Percentiles rank a stretch among this genome's conserved stretches.
Evolutionary conservation across 257 asterid species (phyloP).

Genomic region (Capsicum baccatum): DNA sequence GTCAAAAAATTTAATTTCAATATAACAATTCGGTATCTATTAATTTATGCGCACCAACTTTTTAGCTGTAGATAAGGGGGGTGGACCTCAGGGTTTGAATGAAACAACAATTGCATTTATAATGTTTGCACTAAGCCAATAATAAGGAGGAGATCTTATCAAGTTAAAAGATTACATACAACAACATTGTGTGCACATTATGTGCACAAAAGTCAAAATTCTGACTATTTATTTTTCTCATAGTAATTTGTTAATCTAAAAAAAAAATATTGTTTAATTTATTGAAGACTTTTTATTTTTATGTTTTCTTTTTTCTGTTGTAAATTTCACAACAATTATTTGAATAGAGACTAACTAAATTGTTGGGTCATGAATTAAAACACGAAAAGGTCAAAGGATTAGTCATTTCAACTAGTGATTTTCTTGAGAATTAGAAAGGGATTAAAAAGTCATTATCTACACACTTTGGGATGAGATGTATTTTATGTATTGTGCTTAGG

Average conservation of each 20-base stretch:
- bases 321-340: not conserved
- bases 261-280: not conserved
- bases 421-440: too few relatives aligned
- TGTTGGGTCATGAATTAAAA: too few relatives aligned
- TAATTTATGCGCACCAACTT: too few relatives aligned
- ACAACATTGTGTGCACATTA: not conserved
- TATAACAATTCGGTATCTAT: too few relatives aligned
- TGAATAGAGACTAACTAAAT: too few relatives aligned
- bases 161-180: not conserved
- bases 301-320: not conserved
- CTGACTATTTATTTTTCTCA: not conserved
- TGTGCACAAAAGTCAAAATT: not conserved
- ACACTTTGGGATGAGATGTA: too few relatives aligned
- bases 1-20: too few relatives aligned
- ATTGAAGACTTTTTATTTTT: not conserved
- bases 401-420: too few relatives aligned
- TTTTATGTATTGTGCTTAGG: too few relatives aligned
- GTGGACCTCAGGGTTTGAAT: not conserved
- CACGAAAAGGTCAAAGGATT: too few relatives aligned
- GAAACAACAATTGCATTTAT: not conserved
- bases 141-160: not conserved
- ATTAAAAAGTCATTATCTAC: too few relatives aligned
- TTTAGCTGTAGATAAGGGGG: too few relatives aligned
- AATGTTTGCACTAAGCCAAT: not conserved
- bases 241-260: not conserved